Percentiles rank a stretch among this genome's conserved stretches.
Conservation (phyloP, 2,329 filamentous ascomycete genomes). For the Ophiostoma ips region DNA sequence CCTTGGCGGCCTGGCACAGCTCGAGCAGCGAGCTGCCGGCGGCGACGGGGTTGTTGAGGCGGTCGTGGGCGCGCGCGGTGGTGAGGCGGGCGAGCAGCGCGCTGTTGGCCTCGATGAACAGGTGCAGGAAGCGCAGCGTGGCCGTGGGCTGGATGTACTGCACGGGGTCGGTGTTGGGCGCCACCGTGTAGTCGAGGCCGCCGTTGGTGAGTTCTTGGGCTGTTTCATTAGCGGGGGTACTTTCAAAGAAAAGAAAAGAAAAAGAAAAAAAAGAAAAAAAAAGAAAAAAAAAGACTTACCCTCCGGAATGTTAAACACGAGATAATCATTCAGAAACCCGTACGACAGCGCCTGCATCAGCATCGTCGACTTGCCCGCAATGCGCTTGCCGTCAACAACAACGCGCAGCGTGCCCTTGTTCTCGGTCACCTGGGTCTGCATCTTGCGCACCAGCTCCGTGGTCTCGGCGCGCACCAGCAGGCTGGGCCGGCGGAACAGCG, state of each 20-base stretch:
- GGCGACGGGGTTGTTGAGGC: constrained; percentile 45
- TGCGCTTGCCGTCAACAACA: constrained; percentile 58
- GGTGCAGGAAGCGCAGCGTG: constrained; percentile 57
- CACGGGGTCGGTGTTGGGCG: constrained; percentile 41
- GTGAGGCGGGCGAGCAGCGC: constrained; percentile 41
- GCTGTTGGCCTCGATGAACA: constrained; percentile 59
- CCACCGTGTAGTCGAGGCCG: constrained; percentile 64
- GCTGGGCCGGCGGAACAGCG: constrained; percentile 68
- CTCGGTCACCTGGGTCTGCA: constrained; percentile 38
- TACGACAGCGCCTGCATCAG: constrained; percentile 72
- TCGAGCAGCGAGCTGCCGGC: constrained; percentile 50
- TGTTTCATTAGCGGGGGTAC: constrained; percentile 21
- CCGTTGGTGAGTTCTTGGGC: constrained; percentile 71
- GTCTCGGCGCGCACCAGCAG: constrained; percentile 67
- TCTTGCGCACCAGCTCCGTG: constrained; percentile 50
- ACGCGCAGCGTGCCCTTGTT: constrained; percentile 44
- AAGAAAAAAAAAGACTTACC: constrained; percentile 38
- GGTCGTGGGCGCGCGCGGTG: constrained; percentile 28
- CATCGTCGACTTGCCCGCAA: constrained; percentile 76
- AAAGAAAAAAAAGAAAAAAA: background rate
- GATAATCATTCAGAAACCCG: constrained; percentile 70
- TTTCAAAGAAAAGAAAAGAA: background rate
- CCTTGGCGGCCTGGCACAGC: constrained; percentile 56
- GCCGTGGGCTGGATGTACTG: constrained; percentile 70
- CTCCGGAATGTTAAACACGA: constrained; percentile 82